phyloP scores from a whole-genome alignment of 2,329 filamentous ascomycete genomes.

The Arthrobotrys musiformis region DNA sequence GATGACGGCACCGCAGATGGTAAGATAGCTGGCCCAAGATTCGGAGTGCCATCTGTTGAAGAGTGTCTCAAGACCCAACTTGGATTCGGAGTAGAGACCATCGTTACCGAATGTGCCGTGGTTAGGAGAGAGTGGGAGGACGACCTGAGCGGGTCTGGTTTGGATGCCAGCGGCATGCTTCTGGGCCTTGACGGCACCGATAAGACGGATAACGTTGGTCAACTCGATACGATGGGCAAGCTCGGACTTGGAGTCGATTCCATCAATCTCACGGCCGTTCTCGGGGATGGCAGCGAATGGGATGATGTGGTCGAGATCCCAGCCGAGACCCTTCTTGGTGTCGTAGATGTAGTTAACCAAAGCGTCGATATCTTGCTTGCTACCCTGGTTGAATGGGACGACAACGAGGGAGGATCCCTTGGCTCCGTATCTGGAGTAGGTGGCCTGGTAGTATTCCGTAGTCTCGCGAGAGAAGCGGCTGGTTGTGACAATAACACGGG shows the following conservation, averaged over 20 bases:
- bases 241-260: conserved; percentile 96
- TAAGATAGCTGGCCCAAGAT: conserved; percentile 96
- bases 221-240: conserved; percentile 99
- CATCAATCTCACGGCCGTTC: conserved; percentile 96
- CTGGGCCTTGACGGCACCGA: conserved; percentile 89
- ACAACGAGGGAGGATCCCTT: conserved; percentile 96
- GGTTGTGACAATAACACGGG: conserved; percentile 95
- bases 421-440: conserved; percentile 94
- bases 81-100: conserved; percentile 97
- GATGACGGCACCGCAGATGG: conserved; percentile 97
- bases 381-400: conserved; percentile 98
- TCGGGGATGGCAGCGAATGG: conserved; percentile 98
- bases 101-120: conserved; percentile 98
- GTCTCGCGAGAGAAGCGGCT: conserved; percentile 96
- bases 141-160: conserved; percentile 94
- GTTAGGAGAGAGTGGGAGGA: conserved; percentile 94
- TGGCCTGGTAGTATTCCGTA: conserved; percentile 98
- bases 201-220: conserved; percentile 91
- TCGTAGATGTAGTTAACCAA: conserved; percentile 97
- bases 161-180: conserved; percentile 89
- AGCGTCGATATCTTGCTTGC: conserved; percentile 96
- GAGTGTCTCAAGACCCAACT: conserved; percentile 93
- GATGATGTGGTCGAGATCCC: conserved; percentile 96
- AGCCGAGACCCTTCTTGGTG: conserved; percentile 92
- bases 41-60: conserved; percentile 99